Conservation (phyloP, 768 basidiomycete species). For the Cubamyces lactineus region DNA sequence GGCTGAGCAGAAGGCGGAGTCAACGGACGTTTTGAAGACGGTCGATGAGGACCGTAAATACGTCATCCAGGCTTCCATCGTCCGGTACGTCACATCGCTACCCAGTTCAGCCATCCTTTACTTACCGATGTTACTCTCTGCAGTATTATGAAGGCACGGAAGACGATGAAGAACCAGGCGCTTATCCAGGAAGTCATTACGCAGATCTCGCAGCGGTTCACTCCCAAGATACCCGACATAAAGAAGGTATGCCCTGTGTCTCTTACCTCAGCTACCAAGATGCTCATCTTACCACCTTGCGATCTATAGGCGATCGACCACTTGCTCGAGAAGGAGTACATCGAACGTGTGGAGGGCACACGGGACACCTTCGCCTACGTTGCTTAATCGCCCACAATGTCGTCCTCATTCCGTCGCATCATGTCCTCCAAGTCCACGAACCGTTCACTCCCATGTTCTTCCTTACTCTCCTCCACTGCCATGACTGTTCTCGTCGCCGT, state of each 20-base stretch:
- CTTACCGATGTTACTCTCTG: background rate
- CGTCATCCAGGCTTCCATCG: slow-evolving; percentile 93
- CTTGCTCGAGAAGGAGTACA: slow-evolving; percentile 95
- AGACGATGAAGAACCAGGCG: slow-evolving; percentile 93
- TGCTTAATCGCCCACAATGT: slow-evolving; percentile 45
- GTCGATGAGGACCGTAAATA: slow-evolving; percentile 98
- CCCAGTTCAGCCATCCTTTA: slow-evolving; percentile 17
- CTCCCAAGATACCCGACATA: slow-evolving; percentile 94
- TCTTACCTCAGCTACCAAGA: background rate
- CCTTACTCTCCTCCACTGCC: background rate
- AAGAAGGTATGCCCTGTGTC: slow-evolving; percentile 73
- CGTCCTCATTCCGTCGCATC: too few relatives aligned
- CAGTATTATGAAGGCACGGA: slow-evolving; percentile 94
- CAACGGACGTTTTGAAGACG: slow-evolving; percentile 85
- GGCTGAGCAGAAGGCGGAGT: slow-evolving; percentile 91
- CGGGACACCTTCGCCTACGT: slow-evolving; percentile 87
- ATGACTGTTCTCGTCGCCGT: background rate
- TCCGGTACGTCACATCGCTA: slow-evolving; percentile 51
- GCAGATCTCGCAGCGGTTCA: slow-evolving; percentile 85
- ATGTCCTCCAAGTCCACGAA: background rate
- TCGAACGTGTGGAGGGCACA: slow-evolving; percentile 91
- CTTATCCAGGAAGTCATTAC: slow-evolving; percentile 90
- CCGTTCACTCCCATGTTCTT: too few relatives aligned
- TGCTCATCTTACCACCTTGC: background rate
- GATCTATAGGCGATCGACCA: slow-evolving; percentile 80